Base-by-base conservation (phyloP, 2,329 filamentous ascomycete genomes). In the Rhynchosporium agropyri region DNA sequence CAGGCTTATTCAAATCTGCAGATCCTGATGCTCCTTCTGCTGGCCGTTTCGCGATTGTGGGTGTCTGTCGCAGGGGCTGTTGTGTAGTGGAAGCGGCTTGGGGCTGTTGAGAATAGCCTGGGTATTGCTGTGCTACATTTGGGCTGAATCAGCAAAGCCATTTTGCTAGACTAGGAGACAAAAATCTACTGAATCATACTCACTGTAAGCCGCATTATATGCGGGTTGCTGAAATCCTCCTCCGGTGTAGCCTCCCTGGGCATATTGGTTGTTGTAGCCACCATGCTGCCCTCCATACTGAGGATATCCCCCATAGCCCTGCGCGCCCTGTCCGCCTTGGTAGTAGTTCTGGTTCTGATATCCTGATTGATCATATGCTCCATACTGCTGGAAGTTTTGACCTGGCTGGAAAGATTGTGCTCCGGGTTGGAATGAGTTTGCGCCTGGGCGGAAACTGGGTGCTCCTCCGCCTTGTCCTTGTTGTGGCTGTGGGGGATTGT, bases 361-460 rank as follows among this genome's bases (percentile, higher is more conserved):
- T 69, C 85, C 83, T 48, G 78, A 79, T 64, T 79, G 79, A 54
- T 79, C 79, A 69, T 82, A 88, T 60, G 79, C 83, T 66, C 86
- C 81, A 60, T 80, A 83, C 66, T 81, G 79, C 69, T 82, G 86
- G 71, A 83, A 92, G 65, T 79, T 78, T 75, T 92, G 89, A 55
- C 89, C 89, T 8, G 90, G 90, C 62, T 88, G 84, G 76, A 93
- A 94, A 28, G 84, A 76, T 66, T 85, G 79, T 40, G 89, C 89
- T 56, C 85, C 86, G 20, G 91, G 91, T 54, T 88, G 85, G 79
- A 96, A 95, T 26, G 88, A 82, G 63, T 85, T 79, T 63, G 86
- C 87, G 64, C 85, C 87, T 12, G 88, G 87, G 10, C 82, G 83
- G 81, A 92, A 92, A 36, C 48, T 60, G 46, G 36, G n/a, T 54